A percentile compares a stretch with the other conserved stretches of the same genome.
Conservation (phyloP, 2,329 filamentous ascomycete species). For the Xylariales sp. region DNA sequence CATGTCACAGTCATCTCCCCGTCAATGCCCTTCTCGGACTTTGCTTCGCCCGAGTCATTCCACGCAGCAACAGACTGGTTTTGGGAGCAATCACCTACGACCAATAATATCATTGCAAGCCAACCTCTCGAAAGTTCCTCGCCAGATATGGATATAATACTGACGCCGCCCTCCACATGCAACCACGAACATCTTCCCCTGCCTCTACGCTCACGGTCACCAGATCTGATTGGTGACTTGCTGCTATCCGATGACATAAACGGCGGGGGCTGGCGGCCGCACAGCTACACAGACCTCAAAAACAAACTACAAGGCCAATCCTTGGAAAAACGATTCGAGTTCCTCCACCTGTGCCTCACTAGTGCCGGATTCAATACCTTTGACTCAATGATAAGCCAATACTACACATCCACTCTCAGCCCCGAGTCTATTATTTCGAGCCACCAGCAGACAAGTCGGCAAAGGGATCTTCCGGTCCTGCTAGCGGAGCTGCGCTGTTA, state of each 20-base stretch:
- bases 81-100: too few species aligned
- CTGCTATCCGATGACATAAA: slow-evolving; percentile 10
- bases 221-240: slow-evolving; percentile 7
- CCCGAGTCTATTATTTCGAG: slow-evolving; percentile 10
- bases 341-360: slow-evolving; percentile 18
- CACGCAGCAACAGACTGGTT: not conserved
- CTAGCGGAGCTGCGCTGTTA: slow-evolving; percentile 4
- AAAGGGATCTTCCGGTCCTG: slow-evolving; percentile 6
- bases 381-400: slow-evolving; percentile 19
- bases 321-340: slow-evolving; percentile 17
- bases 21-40: slow-evolving; percentile 10
- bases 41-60: slow-evolving; percentile 4
- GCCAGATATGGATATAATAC: slow-evolving; percentile 11
- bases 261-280: not conserved
- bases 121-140: slow-evolving; percentile 2
- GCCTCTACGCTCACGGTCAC: not conserved
- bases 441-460: slow-evolving; percentile 18
- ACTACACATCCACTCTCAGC: slow-evolving; percentile 15
- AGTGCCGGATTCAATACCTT: slow-evolving; percentile 13
- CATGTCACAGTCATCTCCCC: not conserved
- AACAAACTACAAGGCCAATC: slow-evolving; percentile 17
- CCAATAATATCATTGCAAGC: not conserved
- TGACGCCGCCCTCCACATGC: slow-evolving; percentile 10
- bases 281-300: slow-evolving; percentile 9
- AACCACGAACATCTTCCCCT: slow-evolving; percentile 6